Base-by-base conservation (phyloP, 345 rosid genomes). In the Citrus sp. region DNA sequence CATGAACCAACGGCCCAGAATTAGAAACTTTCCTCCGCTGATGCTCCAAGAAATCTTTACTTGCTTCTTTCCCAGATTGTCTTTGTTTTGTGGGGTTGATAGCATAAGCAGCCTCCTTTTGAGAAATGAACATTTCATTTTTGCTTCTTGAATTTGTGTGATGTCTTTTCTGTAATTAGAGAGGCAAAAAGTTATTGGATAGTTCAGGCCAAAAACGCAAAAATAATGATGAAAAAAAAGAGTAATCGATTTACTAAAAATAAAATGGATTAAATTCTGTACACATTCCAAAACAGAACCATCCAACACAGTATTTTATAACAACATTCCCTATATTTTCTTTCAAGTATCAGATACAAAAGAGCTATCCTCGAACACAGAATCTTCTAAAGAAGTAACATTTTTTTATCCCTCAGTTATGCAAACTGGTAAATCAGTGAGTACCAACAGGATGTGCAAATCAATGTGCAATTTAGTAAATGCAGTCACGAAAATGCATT, bases 1-100 rank as follows among this genome's bases (percentile, higher is more conserved):
- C 89, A 18, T 77, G 86, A 69, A 84, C 86, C 77, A 90, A 67
- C 8, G 93, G 93, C 64, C 94, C 96, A 2, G 96, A 92, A 79
- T 82, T 83, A 9, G 92, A 90, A 64, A 81, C 87, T 78, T 87
- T 84, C 81, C 59, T 79, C 8, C 76, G 78, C 18, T 80, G 83
- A 68, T 83, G 78, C 27, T 82, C 88, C 49, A 21, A 12, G 56
- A 78, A 72, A 65, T 86, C 89, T 86, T 76, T 80, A 67, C 80
- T 87, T 51, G 71, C 78, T 61, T 88, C 89, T 70, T 79, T 90
- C 13, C 70, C 60, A 42, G 61, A 80, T 67, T 83, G 85, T 37
- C 76, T 24, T 58, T 82, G 86, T 76, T 86, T 86, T 25, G 84
- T 71, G 25, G 79, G 86, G 34, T 87, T 80, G 72, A 81, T 69